phyloP scores from a whole-genome alignment of 176 grass and related monocot species.

The Aegilops bicornis region DNA sequence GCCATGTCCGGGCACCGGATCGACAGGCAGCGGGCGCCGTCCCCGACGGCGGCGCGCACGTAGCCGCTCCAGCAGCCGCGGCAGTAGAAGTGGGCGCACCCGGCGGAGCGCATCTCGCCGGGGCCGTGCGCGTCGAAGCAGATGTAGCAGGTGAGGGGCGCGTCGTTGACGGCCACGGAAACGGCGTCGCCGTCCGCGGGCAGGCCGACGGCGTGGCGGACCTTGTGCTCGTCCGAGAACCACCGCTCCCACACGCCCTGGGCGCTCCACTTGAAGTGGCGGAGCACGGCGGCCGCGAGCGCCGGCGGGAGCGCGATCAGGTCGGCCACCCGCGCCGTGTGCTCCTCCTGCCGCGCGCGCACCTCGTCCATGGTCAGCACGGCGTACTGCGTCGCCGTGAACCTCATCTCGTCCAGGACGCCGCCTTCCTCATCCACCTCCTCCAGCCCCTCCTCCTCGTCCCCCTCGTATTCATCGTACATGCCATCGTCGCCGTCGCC shows the following conservation, averaged over 20 bases:
- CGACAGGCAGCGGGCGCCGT: constrained; percentile 46
- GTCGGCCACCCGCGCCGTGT: background rate
- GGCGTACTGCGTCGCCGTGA: background rate
- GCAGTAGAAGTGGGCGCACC: constrained; percentile 45
- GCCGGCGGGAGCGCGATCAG: background rate
- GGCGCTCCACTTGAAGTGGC: constrained; percentile 27
- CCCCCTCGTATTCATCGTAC: background rate
- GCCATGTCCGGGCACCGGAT: constrained; percentile 46
- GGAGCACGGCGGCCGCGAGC: constrained; percentile 15
- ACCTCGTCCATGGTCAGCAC: constrained; percentile 1
- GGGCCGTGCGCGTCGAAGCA: background rate
- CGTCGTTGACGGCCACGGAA: background rate
- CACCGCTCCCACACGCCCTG: background rate
- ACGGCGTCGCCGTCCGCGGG: background rate
- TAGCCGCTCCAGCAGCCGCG: constrained; percentile 49
- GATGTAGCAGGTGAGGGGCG: constrained; percentile 16
- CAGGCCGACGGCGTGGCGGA: constrained; percentile 26
- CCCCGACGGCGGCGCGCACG: constrained; percentile 26
- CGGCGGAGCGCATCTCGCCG: constrained; percentile 19
- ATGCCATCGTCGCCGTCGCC: too few species aligned
- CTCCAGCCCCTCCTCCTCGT: background rate
- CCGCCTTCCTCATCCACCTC: background rate
- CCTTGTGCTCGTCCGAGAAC: constrained; percentile 24
- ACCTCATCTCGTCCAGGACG: too few species aligned
- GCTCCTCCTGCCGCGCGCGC: constrained; percentile 5